Evolutionary conservation across 192 early-diverging fungal species (phyloP).

Genomic region (Podila minutissima): DNA sequence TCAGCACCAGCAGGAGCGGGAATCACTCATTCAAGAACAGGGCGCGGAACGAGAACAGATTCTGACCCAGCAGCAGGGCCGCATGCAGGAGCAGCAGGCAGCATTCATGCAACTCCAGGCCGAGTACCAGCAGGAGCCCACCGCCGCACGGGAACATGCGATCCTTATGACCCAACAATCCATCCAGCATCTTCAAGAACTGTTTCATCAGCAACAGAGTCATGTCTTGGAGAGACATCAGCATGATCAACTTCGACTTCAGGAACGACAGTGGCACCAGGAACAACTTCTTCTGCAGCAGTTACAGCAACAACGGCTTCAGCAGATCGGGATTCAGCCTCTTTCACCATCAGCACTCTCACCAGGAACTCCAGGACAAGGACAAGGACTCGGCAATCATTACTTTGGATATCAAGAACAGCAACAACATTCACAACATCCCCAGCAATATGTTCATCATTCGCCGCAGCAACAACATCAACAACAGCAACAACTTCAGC

Average conservation of each 20-base stretch:
- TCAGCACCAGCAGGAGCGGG: conserved; percentile 25
- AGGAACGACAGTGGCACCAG: conserved; percentile 47
- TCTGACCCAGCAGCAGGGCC: conserved; percentile 18
- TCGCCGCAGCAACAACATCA: neutral
- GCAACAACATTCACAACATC: neutral
- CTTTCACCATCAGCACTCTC: neutral
- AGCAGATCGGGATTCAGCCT: neutral
- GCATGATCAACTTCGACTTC: conserved; percentile 31
- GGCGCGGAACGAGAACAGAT: conserved; percentile 25
- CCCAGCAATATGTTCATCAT: neutral
- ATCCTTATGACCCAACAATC: conserved; percentile 37
- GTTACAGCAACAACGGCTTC: conserved; percentile 14
- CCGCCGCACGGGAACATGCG: conserved; percentile 20
- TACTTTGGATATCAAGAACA: conserved; percentile 1
- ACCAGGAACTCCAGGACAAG: neutral
- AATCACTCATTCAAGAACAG: conserved; percentile 13
- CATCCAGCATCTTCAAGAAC: conserved; percentile 15
- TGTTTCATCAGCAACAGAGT: conserved; percentile 33
- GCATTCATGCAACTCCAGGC: conserved; percentile 12
- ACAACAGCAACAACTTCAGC: neutral
- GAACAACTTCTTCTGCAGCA: conserved; percentile 18
- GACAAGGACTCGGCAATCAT: neutral
- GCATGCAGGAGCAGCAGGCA: conserved; percentile 27
- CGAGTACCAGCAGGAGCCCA: conserved; percentile 26
- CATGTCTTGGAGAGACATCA: conserved; percentile 37